Conservation (phyloP, 2,329 filamentous ascomycete species). For the Didymella glomerata region DNA sequence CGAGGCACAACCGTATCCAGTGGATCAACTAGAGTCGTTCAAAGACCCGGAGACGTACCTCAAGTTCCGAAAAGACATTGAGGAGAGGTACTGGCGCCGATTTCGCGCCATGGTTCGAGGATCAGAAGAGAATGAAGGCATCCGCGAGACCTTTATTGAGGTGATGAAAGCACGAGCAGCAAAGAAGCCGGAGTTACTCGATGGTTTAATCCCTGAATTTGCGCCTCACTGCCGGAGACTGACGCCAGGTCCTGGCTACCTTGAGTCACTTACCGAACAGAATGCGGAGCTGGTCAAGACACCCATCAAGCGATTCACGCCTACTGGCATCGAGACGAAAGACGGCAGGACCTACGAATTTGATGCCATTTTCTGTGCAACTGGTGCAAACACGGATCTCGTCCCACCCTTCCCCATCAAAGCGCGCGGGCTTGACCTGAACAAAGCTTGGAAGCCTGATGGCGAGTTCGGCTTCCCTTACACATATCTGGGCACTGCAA, state of each 20-base stretch:
- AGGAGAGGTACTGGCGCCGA: slow-evolving; percentile 67
- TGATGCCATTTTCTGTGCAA: slow-evolving; percentile 67
- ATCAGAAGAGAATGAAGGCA: slow-evolving; percentile 46
- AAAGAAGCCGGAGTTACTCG: slow-evolving; percentile 53
- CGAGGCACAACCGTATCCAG: slow-evolving; percentile 54
- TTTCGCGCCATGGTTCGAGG: slow-evolving; percentile 52
- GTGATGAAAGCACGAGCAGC: slow-evolving; percentile 51
- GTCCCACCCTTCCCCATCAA: slow-evolving; percentile 67
- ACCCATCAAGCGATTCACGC: slow-evolving; percentile 52
- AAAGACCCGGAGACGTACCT: slow-evolving; percentile 69
- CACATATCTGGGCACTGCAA: slow-evolving; percentile 70
- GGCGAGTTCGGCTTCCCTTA: slow-evolving; percentile 70
- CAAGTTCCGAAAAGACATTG: slow-evolving; percentile 52
- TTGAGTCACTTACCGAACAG: slow-evolving; percentile 53
- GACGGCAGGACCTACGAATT: slow-evolving; percentile 52
- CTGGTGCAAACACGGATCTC: slow-evolving; percentile 65
- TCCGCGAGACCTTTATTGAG: slow-evolving; percentile 43
- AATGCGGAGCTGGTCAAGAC: slow-evolving; percentile 54
- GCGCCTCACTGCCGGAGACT: slow-evolving; percentile 45
- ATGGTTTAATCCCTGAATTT: slow-evolving; percentile 54
- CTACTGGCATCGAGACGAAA: slow-evolving; percentile 49
- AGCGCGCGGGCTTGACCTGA: slow-evolving; percentile 63
- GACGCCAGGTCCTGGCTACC: slow-evolving; percentile 49
- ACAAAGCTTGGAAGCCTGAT: slow-evolving; percentile 64
- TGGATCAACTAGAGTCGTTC: slow-evolving; percentile 65